Evolutionary conservation across 164 flowering plant genomes (phyloP).

Genomic region (Dillenia suffruticosa): DNA sequence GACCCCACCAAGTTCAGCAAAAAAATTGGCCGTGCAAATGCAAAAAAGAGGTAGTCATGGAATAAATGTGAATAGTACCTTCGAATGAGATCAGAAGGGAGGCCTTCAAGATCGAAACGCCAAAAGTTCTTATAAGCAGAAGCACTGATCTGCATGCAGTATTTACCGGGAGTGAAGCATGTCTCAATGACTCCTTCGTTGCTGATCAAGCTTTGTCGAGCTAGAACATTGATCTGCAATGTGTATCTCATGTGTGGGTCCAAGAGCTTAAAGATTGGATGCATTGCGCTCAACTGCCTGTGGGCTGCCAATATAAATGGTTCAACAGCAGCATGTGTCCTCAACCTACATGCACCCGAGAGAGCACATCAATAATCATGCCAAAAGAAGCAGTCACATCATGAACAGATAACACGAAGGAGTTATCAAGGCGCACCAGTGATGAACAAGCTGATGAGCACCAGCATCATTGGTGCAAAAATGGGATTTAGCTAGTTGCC

Average conservation of each 20-base stretch:
- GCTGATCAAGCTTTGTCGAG: constrained; percentile 72
- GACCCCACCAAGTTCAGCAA: too few relatives aligned
- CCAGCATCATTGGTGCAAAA: constrained; percentile 94
- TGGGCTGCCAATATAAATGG: constrained; percentile 91
- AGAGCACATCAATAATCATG: too few relatives aligned
- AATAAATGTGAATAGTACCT: constrained; percentile 30
- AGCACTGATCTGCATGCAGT: constrained; percentile 85
- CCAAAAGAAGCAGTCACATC: too few relatives aligned
- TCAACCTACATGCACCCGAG: constrained; percentile 40
- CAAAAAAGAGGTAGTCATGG: background rate
- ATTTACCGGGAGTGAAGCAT: constrained; percentile 83
- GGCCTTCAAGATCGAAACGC: constrained; percentile 87
- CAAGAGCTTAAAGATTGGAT: constrained; percentile 86
- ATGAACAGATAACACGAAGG: too few relatives aligned
- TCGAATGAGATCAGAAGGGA: constrained; percentile 85
- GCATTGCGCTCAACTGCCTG: constrained; percentile 89
- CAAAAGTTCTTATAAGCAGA: constrained; percentile 59
- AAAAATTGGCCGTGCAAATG: background rate
- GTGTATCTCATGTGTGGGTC: constrained; percentile 99
- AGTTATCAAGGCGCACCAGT: constrained; percentile 48
- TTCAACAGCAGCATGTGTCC: constrained; percentile 83
- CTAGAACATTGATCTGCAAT: constrained; percentile 75
- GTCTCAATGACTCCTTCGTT: constrained; percentile 89
- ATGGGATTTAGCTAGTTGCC: constrained; percentile 94
- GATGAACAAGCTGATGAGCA: constrained; percentile 84